Evolutionary conservation across 495 filamentous ascomycete species (phyloP).

Genomic region (Poronia punctata): DNA sequence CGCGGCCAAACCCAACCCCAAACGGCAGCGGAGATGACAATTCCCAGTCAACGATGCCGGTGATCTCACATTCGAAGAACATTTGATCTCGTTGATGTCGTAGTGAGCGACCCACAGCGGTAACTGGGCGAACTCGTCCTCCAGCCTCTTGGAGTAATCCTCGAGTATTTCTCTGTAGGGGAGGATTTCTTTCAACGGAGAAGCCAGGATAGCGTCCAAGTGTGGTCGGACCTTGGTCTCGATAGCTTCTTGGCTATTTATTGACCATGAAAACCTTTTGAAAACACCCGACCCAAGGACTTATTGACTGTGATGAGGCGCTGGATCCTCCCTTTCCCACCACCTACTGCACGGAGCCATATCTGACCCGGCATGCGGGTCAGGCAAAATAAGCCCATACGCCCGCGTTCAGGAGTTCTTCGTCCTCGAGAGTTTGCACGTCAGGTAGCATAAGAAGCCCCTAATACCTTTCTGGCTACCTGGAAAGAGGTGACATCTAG

Average conservation of each 20-base stretch:
- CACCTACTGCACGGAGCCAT: slow-evolving; percentile 18
- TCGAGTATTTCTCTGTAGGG: slow-evolving; percentile 14
- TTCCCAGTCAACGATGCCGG: slow-evolving; percentile 30
- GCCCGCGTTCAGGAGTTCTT: slow-evolving; percentile 16
- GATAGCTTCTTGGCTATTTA: slow-evolving; percentile 21
- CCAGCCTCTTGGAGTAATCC: slow-evolving; percentile 18
- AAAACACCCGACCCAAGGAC: slow-evolving; percentile 18
- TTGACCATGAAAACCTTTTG: slow-evolving; percentile 16
- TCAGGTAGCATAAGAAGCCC: slow-evolving; percentile 22
- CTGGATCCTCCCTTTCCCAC: slow-evolving; percentile 17
- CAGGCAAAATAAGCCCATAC: slow-evolving; percentile 26
- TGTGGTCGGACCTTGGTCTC: slow-evolving; percentile 20
- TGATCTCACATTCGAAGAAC: slow-evolving; percentile 24
- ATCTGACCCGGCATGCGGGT: slow-evolving; percentile 21
- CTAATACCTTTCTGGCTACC: slow-evolving; percentile 20
- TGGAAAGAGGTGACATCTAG: slow-evolving; percentile 20
- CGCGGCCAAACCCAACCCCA: slow-evolving; percentile 27
- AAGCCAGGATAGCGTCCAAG: slow-evolving; percentile 22
- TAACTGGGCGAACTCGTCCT: slow-evolving; percentile 19
- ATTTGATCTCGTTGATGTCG: slow-evolving; percentile 31
- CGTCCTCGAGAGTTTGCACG: slow-evolving; percentile 15
- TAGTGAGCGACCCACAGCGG: slow-evolving; percentile 25
- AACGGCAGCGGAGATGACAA: slow-evolving; percentile 29
- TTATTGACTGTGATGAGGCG: slow-evolving; percentile 18
- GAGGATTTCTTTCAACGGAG: slow-evolving; percentile 17